phyloP scores from a whole-genome alignment of 106 monocot genomes.

The Apostasia ramifera region DNA sequence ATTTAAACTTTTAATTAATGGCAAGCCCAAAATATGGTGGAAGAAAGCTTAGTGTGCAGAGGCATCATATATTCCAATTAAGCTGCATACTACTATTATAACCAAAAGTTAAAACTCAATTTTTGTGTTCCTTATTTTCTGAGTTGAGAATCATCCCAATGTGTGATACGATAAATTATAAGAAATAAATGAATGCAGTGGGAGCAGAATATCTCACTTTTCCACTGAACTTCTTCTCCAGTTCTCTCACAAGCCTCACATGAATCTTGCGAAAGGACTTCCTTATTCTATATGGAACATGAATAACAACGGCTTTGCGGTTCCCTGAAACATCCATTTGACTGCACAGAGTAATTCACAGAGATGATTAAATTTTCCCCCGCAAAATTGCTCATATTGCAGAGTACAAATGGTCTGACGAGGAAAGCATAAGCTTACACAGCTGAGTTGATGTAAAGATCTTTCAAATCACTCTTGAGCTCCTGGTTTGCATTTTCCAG shows the following conservation, averaged over 20 bases:
- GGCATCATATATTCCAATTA: too few relatives aligned
- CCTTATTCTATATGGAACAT: conserved; percentile 76
- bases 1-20: too few relatives aligned
- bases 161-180: too few relatives aligned
- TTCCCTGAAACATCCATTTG: conserved; percentile 66
- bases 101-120: too few relatives aligned
- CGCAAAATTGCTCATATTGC: neutral
- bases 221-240: conserved; percentile 98
- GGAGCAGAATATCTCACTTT: conserved; percentile 32
- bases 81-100: too few relatives aligned
- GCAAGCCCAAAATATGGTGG: too few relatives aligned
- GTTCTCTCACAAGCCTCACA: conserved; percentile 79
- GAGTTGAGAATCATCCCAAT: too few relatives aligned
- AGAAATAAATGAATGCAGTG: too few relatives aligned
- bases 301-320: conserved; percentile 74
- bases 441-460: conserved; percentile 80
- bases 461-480: conserved; percentile 89
- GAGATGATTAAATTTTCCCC: too few relatives aligned
- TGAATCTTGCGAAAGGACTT: conserved; percentile 85
- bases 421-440: conserved; percentile 26
- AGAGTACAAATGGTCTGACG: neutral
- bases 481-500: conserved; percentile 83
- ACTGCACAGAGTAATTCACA: conserved; percentile 20
- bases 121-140: too few relatives aligned
- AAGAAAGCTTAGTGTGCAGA: too few relatives aligned